These are phyloP conservation scores for Phytophthora hibernalis DNA, from an alignment of 352 stramenopile species.

Conservation along the genomic window DNA sequence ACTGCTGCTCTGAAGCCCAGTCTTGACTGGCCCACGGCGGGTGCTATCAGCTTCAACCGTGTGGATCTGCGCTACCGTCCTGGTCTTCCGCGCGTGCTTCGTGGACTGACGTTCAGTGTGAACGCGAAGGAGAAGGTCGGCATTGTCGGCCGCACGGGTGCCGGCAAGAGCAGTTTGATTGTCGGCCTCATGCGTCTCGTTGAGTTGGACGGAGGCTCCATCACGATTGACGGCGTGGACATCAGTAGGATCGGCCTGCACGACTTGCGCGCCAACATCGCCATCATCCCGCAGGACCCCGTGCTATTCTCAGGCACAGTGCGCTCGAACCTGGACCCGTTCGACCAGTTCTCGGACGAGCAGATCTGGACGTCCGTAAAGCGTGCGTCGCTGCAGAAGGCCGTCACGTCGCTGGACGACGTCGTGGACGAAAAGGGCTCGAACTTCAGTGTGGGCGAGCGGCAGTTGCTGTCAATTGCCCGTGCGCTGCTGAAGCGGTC, in stretches of 20 bases:
- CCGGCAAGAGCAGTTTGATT: conserved; percentile 91
- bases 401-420: conserved; percentile 42
- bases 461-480: conserved; percentile 96
- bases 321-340: conserved; percentile 92
- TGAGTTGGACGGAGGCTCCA: conserved; percentile 73
- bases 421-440: conserved; percentile 85
- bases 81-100: conserved; percentile 59
- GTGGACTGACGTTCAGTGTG: conserved; percentile 78
- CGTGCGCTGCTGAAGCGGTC: conserved; percentile 92
- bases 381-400: conserved; percentile 71
- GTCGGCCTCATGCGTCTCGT: conserved; percentile 90
- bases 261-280: conserved; percentile 50
- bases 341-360: conserved; percentile 80
- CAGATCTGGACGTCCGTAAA: conserved; percentile 88
- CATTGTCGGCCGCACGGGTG: conserved; percentile 78
- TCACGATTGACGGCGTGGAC: conserved; percentile 61
- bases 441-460: conserved; percentile 96
- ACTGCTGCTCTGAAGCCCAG: conserved; percentile 20
- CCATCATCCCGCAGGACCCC: conserved; percentile 94
- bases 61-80: conserved; percentile 90
- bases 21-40: conserved; percentile 82
- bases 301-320: conserved; percentile 94
- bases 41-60: conserved; percentile 86
- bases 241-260: conserved; percentile 61
- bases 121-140: conserved; percentile 81